A percentile compares a stretch with the other conserved stretches of the same genome.
phyloP scores from a whole-genome alignment of 2,329 filamentous ascomycete species.

The Aspergillus clavatus region DNA sequence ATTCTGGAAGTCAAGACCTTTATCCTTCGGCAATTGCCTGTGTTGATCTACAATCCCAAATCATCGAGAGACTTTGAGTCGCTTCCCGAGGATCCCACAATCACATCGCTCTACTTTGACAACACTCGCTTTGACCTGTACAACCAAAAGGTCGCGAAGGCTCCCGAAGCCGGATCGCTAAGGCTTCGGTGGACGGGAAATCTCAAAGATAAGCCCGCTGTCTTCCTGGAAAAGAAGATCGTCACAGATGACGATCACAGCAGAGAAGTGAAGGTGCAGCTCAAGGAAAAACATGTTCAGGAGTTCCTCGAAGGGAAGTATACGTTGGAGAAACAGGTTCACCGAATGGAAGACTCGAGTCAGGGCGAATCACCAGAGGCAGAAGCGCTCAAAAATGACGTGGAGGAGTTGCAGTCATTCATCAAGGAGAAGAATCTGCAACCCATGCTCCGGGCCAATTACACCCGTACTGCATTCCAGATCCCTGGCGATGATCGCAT shows the following conservation, averaged over 20 bases:
- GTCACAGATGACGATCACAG: slow-evolving; percentile 71
- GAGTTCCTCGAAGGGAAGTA: slow-evolving; percentile 82
- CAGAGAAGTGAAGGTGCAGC: slow-evolving; percentile 71
- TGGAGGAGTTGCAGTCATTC: slow-evolving; percentile 73
- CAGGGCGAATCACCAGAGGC: slow-evolving; percentile 63
- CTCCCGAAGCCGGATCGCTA: slow-evolving; percentile 72
- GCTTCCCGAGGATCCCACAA: slow-evolving; percentile 72
- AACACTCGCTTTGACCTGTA: slow-evolving; percentile 82
- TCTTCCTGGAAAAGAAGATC: slow-evolving; percentile 85
- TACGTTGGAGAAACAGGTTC: slow-evolving; percentile 82
- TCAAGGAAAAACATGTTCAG: slow-evolving; percentile 93
- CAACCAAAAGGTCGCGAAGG: slow-evolving; percentile 72
- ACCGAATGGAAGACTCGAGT: slow-evolving; percentile 75
- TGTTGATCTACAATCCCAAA: slow-evolving; percentile 88
- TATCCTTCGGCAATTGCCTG: slow-evolving; percentile 82
- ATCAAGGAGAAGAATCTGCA: slow-evolving; percentile 72
- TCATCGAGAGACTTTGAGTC: slow-evolving; percentile 74
- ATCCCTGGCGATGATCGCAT: slow-evolving; percentile 88
- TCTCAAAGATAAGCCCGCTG: slow-evolving; percentile 69
- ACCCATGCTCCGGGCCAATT: slow-evolving; percentile 85
- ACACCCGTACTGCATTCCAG: slow-evolving; percentile 91
- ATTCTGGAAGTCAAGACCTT: slow-evolving; percentile 94
- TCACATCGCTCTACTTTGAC: slow-evolving; percentile 96
- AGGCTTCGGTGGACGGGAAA: slow-evolving; percentile 90
- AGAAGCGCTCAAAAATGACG: slow-evolving; percentile 64